These are phyloP conservation scores for Ophioceras dolichostomum DNA, from an alignment of 2,329 filamentous ascomycete genomes.

Conservation along the genomic window DNA sequence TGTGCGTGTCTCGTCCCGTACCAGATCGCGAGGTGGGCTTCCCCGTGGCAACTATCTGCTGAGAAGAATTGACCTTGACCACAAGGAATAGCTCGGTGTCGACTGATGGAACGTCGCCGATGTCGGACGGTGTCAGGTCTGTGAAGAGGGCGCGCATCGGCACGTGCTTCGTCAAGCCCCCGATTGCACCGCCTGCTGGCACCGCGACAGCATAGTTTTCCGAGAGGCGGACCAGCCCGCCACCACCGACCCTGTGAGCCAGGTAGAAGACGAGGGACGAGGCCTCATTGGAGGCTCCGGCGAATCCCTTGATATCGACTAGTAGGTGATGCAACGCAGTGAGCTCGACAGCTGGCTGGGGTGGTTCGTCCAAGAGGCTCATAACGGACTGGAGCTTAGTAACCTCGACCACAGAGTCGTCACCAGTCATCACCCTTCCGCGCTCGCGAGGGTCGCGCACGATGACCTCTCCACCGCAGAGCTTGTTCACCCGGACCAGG, in stretches of 20 bases:
- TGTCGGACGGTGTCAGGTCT: constrained; percentile 68
- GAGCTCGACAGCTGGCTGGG: constrained; percentile 52
- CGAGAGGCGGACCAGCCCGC: constrained; percentile 55
- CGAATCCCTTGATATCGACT: constrained; percentile 73
- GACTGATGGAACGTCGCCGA: constrained; percentile 46
- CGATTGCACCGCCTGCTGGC: constrained; percentile 59
- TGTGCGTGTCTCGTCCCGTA: constrained; percentile 27
- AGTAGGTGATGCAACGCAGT: constrained; percentile 69
- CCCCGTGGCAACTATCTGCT: constrained; percentile 28
- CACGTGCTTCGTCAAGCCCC: constrained; percentile 48
- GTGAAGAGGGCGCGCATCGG: constrained; percentile 79
- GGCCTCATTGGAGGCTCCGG: constrained; percentile 62
- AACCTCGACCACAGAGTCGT: constrained; percentile 86
- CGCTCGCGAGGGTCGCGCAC: constrained; percentile 77
- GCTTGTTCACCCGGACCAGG: constrained; percentile 84
- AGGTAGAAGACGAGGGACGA: constrained; percentile 69
- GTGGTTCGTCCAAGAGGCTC: constrained; percentile 82
- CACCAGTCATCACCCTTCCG: constrained; percentile 76
- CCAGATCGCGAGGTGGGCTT: constrained; percentile 42
- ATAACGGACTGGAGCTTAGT: constrained; percentile 89
- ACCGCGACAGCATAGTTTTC: constrained; percentile 76
- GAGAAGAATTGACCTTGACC: constrained; percentile 58
- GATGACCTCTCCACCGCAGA: constrained; percentile 87
- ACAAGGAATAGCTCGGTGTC: constrained; percentile 72
- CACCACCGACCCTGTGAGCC: constrained; percentile 56